Conservation (phyloP, 805 yeast genomes). For the Debaryomyces tyrocola region DNA sequence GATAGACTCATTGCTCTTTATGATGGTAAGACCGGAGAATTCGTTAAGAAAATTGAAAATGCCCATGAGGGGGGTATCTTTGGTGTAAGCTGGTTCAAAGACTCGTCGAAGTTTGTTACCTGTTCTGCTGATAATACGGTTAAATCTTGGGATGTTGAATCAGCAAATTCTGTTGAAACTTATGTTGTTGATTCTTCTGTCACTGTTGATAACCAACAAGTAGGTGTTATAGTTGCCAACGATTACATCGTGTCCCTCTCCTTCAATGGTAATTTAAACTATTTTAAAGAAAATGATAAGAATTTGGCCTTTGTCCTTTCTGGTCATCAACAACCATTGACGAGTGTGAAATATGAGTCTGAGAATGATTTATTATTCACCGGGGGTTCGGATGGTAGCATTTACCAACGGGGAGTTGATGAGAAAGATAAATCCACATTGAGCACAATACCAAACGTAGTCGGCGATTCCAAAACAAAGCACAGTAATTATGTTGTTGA, state of each 20-base stretch:
- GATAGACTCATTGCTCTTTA: constrained; percentile 77
- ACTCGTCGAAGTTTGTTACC: constrained; percentile 62
- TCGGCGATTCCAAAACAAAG: constrained; percentile 31
- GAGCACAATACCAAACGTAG: constrained; percentile 31
- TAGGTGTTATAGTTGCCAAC: constrained; percentile 73
- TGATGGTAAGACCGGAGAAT: constrained; percentile 87
- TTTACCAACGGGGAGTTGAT: constrained; percentile 56
- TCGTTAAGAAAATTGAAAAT: constrained; percentile 47
- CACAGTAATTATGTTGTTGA: constrained; percentile 73
- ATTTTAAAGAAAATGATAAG: constrained; percentile 43
- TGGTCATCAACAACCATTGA: constrained; percentile 85
- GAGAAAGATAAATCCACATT: constrained; percentile 5
- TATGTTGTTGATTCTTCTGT: constrained; percentile 48
- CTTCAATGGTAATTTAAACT: constrained; percentile 68
- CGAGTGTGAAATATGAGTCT: constrained; percentile 46
- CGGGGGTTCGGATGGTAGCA: constrained; percentile 82
- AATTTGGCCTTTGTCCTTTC: constrained; percentile 43
- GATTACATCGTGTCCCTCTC: constrained; percentile 66
- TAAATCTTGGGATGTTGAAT: constrained; percentile 59
- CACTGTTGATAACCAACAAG: constrained; percentile 64
- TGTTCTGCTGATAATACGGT: constrained; percentile 81
- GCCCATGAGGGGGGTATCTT: constrained; percentile 82
- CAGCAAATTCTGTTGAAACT: constrained; percentile 36
- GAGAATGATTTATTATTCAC: constrained; percentile 39
- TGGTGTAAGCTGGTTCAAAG: constrained; percentile 67